phyloP scores from a whole-genome alignment of 23 red algal species.

The Gracilaria gracilis region DNA sequence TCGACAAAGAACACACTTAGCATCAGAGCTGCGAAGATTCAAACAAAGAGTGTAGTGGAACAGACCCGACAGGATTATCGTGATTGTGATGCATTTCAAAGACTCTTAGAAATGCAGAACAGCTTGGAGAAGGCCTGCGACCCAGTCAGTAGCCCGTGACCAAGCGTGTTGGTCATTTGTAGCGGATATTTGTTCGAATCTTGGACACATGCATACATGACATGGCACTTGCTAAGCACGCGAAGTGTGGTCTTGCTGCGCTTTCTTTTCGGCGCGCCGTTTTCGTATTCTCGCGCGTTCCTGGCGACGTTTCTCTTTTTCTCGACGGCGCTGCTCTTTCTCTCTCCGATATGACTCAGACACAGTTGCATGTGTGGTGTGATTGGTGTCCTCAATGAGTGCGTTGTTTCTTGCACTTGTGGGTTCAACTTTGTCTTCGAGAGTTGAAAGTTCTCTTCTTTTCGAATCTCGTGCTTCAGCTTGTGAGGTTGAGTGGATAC shows the following conservation, averaged over 20 bases:
- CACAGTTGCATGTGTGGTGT: neutral
- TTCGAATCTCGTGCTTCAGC: neutral
- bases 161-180: neutral
- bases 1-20: constrained; percentile 16
- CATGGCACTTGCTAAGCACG: neutral
- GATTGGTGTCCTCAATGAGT: neutral
- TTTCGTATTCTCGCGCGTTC: constrained; percentile 42
- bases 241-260: neutral
- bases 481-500: constrained; percentile 7
- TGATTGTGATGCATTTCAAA: constrained; percentile 45
- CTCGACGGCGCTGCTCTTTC: constrained; percentile 26
- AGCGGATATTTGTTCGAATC: neutral
- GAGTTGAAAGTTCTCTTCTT: neutral
- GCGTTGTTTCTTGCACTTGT: neutral
- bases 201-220: neutral
- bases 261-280: constrained; percentile 20
- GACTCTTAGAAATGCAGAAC: constrained; percentile 11
- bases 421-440: neutral
- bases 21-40: constrained; percentile 59
- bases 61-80: constrained; percentile 52
- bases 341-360: neutral
- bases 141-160: neutral
- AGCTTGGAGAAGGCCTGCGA: neutral
- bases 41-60: constrained; percentile 51
- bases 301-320: constrained; percentile 15